These are phyloP conservation scores for Apiotrichum veenhuisii DNA, from an alignment of 1,284 basidiomycete genomes.

Conservation along the genomic window DNA sequence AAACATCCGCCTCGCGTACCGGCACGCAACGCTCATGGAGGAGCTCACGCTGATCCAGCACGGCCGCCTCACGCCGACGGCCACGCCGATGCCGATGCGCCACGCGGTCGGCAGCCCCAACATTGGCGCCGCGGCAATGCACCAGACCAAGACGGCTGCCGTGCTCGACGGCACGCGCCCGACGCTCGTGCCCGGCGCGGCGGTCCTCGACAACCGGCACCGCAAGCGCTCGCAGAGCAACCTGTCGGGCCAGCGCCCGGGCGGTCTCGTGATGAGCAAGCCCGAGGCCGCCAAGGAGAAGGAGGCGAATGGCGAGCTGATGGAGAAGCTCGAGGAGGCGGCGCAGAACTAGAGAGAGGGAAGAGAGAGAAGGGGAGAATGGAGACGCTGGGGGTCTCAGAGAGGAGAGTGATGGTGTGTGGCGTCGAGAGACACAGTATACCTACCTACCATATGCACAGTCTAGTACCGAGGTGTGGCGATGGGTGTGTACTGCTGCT, in stretches of 20 bases:
- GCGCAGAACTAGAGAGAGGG: too few species aligned
- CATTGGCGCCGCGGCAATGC: slow-evolving; percentile 18
- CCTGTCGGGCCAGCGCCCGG: background rate
- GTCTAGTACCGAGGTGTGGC: too few species aligned
- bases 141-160: slow-evolving; percentile 13
- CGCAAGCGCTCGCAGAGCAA: slow-evolving; percentile 26
- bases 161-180: slow-evolving; percentile 8
- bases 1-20: slow-evolving; percentile 77
- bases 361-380: too few species aligned
- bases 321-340: too few species aligned
- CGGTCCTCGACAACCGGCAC: slow-evolving; percentile 30
- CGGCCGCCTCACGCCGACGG: slow-evolving; percentile 28
- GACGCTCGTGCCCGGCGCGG: slow-evolving; percentile 23
- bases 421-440: too few species aligned
- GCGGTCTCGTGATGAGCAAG: background rate
- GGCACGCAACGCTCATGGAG: slow-evolving; percentile 83
- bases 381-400: too few species aligned
- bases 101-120: slow-evolving; percentile 18
- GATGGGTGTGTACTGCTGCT: too few species aligned
- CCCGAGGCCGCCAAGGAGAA: background rate
- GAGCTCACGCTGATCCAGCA: slow-evolving; percentile 58
- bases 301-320: background rate
- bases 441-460: too few species aligned
- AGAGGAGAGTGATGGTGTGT: too few species aligned
- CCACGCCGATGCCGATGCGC: slow-evolving; percentile 32